Evolutionary conservation across 768 basidiomycete genomes (phyloP), one percentile per base, ranked within the genome.

Genomic region (Boletus insuetus): DNA sequence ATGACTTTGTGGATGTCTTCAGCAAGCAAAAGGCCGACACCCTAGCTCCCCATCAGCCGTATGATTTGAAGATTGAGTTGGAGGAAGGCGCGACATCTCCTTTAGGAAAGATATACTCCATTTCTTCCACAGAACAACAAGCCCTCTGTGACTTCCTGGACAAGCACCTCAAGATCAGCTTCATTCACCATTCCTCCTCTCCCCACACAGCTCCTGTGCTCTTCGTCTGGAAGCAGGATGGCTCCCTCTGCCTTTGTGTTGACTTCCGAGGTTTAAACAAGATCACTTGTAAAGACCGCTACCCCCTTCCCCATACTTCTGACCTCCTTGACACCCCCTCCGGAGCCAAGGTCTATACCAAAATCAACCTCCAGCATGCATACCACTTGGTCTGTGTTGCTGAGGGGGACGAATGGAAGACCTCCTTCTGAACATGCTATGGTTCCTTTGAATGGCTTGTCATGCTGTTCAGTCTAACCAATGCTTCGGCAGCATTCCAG

Each of bases 221-320:
- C 34, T 59, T 59, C 20, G n/a, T 56, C 37, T 3, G 17, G 7
- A 38, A 38, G 3, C 6, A 38, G 17, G 37, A 38, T 17, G 14
- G 37, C 16, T 51, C 52, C 1, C 67, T 60, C 39, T 39, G 19
- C 16, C 51, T 69, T 29, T 72, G 68, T 43, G 53, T 67, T 16
- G 67, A 78, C 49, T 76, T 69, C 49, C 51, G 61, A 19, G 46
- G 57, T 2, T 65, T 75, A 0, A 77, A 76, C 45, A 54, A 66
- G 0, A 64, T 70, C 47, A 70, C 24, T 65, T 74, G 50, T n/a
- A 52, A 51, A 26, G 42, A 51, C 20, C 52, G 55, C 6, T 74
- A 75, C 42, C 74, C 70, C 9, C n/a, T 40, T 19, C 17, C 39
- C 17, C 19, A 19, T 11, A 19, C 16, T 6, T 16, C 37, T 6